These are phyloP conservation scores for Rhodotorula glutinis DNA, from an alignment of 1,284 basidiomycete species.

Conservation along the genomic window DNA sequence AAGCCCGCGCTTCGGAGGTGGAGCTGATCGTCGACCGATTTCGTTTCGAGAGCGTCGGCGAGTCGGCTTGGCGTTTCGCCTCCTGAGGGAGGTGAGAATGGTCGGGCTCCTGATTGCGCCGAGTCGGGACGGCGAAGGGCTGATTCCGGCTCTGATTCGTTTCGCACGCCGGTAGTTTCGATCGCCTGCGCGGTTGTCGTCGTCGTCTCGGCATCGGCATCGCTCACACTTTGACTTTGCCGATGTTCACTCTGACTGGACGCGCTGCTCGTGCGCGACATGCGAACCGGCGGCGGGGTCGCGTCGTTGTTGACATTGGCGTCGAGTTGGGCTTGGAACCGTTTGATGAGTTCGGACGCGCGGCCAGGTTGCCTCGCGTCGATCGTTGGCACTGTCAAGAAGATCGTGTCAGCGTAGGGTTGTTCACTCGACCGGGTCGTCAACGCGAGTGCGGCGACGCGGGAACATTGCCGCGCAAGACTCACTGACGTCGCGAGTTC, in stretches of 20 bases:
- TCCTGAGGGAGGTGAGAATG: neutral
- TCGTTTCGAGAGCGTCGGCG: neutral
- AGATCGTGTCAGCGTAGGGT: neutral
- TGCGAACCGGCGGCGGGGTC: neutral
- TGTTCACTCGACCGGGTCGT: no score
- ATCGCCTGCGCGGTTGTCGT: no score
- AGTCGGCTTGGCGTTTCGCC: no score
- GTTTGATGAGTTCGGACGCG: conserved; percentile 28
- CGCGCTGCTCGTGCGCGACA: neutral
- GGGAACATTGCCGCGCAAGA: no score
- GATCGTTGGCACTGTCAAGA: conserved; percentile 14
- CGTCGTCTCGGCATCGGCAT: neutral
- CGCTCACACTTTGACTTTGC: no score
- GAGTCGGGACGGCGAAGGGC: neutral
- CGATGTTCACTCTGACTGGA: no score
- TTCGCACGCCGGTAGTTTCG: no score
- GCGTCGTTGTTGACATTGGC: neutral
- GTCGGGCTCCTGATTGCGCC: neutral
- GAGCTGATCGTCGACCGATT: neutral
- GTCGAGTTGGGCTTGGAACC: conserved; percentile 27
- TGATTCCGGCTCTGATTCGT: no score
- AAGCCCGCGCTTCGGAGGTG: conserved; percentile 12
- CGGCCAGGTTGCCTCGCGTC: conserved; percentile 16
- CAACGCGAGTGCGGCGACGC: no score
- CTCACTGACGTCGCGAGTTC: no score